Conservation (phyloP, 805 yeast species). For the Cyberlindnera lachancei region DNA sequence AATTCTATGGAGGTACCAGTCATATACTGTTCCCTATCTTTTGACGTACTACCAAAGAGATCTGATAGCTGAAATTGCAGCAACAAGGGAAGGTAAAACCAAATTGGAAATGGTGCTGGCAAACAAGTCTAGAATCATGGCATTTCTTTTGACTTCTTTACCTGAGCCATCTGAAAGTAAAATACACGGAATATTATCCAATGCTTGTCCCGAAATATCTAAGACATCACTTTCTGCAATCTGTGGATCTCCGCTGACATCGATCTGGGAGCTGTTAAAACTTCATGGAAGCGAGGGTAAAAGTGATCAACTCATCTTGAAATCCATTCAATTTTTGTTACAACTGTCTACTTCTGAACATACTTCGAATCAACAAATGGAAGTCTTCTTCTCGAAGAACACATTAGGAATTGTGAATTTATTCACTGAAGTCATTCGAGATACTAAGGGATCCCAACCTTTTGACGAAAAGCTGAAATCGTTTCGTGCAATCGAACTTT, state of each 20-base stretch:
- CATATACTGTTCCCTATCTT: slow-evolving; percentile 70
- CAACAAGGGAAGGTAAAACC: slow-evolving; percentile 32
- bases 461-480: slow-evolving; percentile 65
- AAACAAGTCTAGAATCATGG: slow-evolving; percentile 46
- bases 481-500: slow-evolving; percentile 62
- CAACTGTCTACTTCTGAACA: slow-evolving; percentile 16
- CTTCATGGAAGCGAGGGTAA: slow-evolving; percentile 32
- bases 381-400: slow-evolving; percentile 43
- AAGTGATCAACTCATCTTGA: slow-evolving; percentile 12
- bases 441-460: slow-evolving; percentile 63
- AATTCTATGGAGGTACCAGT: slow-evolving; percentile 61
- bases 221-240: slow-evolving; percentile 20
- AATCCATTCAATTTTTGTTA: slow-evolving; percentile 37
- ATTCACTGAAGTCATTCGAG: slow-evolving; percentile 74
- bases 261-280: slow-evolving; percentile 38
- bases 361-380: slow-evolving; percentile 23
- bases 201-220: slow-evolving; percentile 42
- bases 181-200: slow-evolving; percentile 44
- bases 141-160: slow-evolving; percentile 47
- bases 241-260: slow-evolving; percentile 20
- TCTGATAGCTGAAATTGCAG: slow-evolving; percentile 55
- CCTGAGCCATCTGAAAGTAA: slow-evolving; percentile 39
- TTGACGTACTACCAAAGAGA: slow-evolving; percentile 59
- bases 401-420: slow-evolving; percentile 70
- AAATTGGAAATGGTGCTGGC: slow-evolving; percentile 41